These are phyloP conservation scores for Leonotis leonurus DNA, from an alignment of 257 asterid genomes.

Conservation along the genomic window DNA sequence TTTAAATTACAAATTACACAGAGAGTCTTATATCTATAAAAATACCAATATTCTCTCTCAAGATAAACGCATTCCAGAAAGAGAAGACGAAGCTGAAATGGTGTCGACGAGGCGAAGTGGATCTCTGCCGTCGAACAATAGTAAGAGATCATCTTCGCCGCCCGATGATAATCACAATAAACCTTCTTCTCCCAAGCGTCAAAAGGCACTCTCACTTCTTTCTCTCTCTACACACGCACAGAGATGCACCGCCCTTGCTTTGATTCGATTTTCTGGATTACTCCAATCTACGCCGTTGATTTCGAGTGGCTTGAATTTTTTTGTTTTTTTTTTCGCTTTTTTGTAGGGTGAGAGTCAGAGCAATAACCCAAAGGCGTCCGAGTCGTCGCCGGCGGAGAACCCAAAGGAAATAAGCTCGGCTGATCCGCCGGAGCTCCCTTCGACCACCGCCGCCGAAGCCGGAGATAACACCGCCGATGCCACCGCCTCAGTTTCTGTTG, in stretches of 20 bases:
- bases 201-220: conserved; percentile 42
- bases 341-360: conserved; percentile 48
- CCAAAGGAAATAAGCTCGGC: conserved; percentile 54
- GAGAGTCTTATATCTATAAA: background rate
- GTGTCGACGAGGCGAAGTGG: conserved; percentile 94
- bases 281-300: conserved; percentile 22
- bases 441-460: conserved; percentile 20
- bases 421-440: conserved; percentile 51
- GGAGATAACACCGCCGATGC: conserved; percentile 19
- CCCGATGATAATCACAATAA: conserved; percentile 44
- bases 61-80: conserved; percentile 22
- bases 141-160: conserved; percentile 70
- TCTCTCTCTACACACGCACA: conserved; percentile 11
- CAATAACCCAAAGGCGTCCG: conserved; percentile 40
- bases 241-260: conserved; percentile 13
- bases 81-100: conserved; percentile 46
- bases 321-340: background rate
- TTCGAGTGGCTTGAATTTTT: conserved; percentile 17
- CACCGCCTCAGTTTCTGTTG: conserved; percentile 22
- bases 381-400: conserved; percentile 41
- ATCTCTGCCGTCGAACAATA: conserved; percentile 71
- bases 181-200: conserved; percentile 75
- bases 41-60: conserved; percentile 21
- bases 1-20: too few species aligned
- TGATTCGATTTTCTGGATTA: conserved; percentile 7